Evolutionary conservation across 2,329 filamentous ascomycete genomes (phyloP), one percentile per base, ranked within the genome.

Genomic region (Aspergillus candidus): DNA sequence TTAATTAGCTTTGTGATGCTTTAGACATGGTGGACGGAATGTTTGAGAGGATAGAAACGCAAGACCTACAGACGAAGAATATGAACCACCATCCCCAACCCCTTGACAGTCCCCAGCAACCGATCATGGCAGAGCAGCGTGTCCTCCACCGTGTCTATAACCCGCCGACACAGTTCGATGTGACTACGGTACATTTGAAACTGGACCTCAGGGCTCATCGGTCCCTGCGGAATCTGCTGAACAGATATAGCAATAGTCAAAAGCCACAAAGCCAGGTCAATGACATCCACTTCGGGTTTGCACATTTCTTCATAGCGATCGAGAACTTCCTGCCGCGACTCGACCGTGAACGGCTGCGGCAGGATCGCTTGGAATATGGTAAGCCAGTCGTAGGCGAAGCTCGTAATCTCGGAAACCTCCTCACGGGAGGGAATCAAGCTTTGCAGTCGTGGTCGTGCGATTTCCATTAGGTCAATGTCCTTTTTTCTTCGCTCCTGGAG

Each of bases 11-110:
- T 48, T 35, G 18, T 35, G 17, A 18, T 30, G 22, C 40, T 40
- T 38, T 34, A 31, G 35, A 29, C 10, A 32, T 32, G 10, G 32
- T 27, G 37, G 10, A 35, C 4, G 15, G 34, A 34, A 34, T 33
- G 15, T 35, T 5, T 52, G 6, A n/a, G 12, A 2, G 6, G 10
- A 14, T 1, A 12, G 6, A 31, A 10, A 32, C 4, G 14, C 36
- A n/a, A 17, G 6, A 35, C 65, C 57, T 50, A 68, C 61, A 70
- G 56, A 45, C 66, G 57, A 27, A 63, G 41, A 43, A 60, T 67
- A 22, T 66, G 55, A 15, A 70, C 40, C 2, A 54, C 59, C 39
- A 61, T 60, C 13, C 40, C 46, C 10, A 54, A 40, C 4, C 46
- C 52, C 15, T 45, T 17, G 7, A 43, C 27, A 4, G 46, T 51